These are phyloP conservation scores for Epicoccum sorghinum DNA, from an alignment of 2,329 filamentous ascomycete genomes.

Conservation along the genomic window DNA sequence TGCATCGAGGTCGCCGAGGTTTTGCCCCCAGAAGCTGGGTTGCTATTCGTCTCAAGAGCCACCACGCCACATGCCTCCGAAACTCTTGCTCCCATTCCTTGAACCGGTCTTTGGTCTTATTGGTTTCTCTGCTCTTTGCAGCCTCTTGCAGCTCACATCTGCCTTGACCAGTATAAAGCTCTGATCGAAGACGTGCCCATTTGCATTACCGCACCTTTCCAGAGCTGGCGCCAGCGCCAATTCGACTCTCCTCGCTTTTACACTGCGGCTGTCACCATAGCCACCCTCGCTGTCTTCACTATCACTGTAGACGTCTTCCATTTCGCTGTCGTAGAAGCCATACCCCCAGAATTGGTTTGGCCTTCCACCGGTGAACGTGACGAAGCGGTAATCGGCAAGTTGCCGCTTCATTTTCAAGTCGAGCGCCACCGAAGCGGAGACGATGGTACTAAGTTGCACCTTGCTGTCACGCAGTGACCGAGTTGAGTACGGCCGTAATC, in stretches of 20 bases:
- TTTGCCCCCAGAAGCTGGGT: neutral
- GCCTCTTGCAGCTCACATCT: conserved; percentile 44
- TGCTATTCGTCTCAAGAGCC: neutral
- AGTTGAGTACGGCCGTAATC: conserved; percentile 42
- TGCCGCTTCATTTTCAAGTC: conserved; percentile 48
- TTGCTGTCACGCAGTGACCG: conserved; percentile 38
- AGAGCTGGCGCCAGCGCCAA: conserved; percentile 46
- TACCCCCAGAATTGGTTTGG: conserved; percentile 44
- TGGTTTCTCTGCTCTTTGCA: conserved; percentile 32
- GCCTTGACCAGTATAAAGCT: conserved; percentile 47
- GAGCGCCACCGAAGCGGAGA: conserved; percentile 45
- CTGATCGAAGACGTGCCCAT: conserved; percentile 46
- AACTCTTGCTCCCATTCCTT: conserved; percentile 17
- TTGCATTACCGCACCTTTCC: conserved; percentile 47
- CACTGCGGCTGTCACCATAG: conserved; percentile 18
- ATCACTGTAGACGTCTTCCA: conserved; percentile 46
- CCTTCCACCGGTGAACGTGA: conserved; percentile 44
- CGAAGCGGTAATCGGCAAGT: conserved; percentile 46
- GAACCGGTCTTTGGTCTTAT: conserved; percentile 18
- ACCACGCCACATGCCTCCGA: conserved; percentile 24
- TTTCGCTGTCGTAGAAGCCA: conserved; percentile 45
- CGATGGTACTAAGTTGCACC: conserved; percentile 41
- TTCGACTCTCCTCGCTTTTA: conserved; percentile 37
- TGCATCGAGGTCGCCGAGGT: conserved; percentile 5
- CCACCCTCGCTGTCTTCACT: conserved; percentile 23